phyloP scores from a whole-genome alignment of 176 grass and related monocot species.

The Cenchrus purpureus region DNA sequence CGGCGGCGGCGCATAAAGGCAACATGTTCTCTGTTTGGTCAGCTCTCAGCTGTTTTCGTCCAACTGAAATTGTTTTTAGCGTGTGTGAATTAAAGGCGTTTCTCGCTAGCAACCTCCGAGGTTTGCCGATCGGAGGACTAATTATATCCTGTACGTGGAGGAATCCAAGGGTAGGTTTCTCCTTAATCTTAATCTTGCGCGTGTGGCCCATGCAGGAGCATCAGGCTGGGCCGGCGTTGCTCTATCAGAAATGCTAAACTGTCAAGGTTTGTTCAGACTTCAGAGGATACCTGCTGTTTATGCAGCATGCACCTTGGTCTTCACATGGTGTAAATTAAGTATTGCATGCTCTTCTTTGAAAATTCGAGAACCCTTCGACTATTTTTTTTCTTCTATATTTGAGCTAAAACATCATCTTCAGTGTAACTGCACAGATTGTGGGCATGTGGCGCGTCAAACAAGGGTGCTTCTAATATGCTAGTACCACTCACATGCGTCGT shows the following conservation, averaged over 20 bases:
- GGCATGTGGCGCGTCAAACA: neutral
- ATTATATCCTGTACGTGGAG: neutral
- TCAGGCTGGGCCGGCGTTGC: neutral
- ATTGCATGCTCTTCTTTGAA: neutral
- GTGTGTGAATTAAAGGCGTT: neutral
- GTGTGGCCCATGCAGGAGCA: neutral
- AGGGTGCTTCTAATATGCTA: neutral
- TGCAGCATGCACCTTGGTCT: neutral
- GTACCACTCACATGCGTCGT: neutral
- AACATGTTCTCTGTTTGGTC: neutral
- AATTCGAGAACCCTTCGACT: neutral
- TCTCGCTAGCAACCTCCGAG: neutral
- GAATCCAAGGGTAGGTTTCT: neutral
- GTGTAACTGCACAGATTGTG: neutral
- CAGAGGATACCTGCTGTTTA: neutral
- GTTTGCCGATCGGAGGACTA: neutral
- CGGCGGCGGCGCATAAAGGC: too few species aligned
- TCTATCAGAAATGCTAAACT: neutral
- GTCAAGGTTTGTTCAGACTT: neutral
- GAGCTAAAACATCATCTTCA: neutral
- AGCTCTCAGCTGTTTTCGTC: too few species aligned
- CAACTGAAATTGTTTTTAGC: conserved; percentile 7
- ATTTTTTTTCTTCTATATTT: neutral
- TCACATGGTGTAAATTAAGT: neutral
- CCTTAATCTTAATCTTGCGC: neutral